Evolutionary conservation across 257 asterid species (phyloP).

Genomic region (Ligustrum vulgare): DNA sequence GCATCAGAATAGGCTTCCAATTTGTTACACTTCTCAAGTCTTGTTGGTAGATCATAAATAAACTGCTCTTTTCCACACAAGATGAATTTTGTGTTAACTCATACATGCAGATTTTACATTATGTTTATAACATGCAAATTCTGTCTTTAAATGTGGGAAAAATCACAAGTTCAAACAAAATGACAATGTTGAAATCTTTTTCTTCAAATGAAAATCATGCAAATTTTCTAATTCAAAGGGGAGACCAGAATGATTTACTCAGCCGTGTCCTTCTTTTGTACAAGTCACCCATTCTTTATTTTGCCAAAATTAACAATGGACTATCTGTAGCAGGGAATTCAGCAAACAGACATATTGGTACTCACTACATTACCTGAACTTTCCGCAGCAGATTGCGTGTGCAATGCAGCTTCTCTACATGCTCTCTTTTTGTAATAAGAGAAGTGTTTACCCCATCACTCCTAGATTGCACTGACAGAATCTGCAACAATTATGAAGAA

Average conservation of each 20-base stretch:
- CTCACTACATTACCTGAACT: conserved; percentile 72
- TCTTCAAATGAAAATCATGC: background rate
- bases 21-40: conserved; percentile 90
- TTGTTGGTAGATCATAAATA: conserved; percentile 90
- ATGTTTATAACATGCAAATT: background rate
- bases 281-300: background rate
- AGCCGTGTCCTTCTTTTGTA: background rate
- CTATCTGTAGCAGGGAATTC: conserved; percentile 5
- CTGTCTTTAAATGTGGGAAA: background rate
- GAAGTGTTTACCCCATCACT: conserved; percentile 97
- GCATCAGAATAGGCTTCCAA: conserved; percentile 97
- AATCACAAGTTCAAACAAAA: background rate
- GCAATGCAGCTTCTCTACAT: conserved; percentile 92
- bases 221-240: conserved; percentile 5
- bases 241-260: conserved; percentile 9
- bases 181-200: background rate
- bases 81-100: conserved; percentile 42
- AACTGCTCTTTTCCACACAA: conserved; percentile 75
- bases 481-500: conserved; percentile 49
- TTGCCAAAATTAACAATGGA: background rate
- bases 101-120: conserved; percentile 27
- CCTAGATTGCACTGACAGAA: conserved; percentile 88
- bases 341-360: conserved; percentile 2
- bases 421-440: conserved; percentile 92
- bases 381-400: conserved; percentile 90